Evolutionary conservation across 2,329 filamentous ascomycete genomes (phyloP), one percentile per base, ranked within the genome.

Genomic region (Phoma herbarum): DNA sequence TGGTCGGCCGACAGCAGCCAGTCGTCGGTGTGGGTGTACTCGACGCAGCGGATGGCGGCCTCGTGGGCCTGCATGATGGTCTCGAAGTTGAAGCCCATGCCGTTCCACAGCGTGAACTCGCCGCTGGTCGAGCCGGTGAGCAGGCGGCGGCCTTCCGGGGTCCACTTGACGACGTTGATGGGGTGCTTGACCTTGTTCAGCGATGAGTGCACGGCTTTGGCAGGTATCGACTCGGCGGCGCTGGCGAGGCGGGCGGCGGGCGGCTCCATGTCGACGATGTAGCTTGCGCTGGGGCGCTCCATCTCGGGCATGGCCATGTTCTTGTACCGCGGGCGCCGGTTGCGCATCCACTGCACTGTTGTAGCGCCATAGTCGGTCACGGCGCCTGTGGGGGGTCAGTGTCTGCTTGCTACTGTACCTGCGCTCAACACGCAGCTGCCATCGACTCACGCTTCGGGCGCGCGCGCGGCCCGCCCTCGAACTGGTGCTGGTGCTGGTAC

Each of bases 1-100:
- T 98, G 93, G 74, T 98, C 95, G 52, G 92, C 93, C 8, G 95
- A 98, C 52, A 99, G 86, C 12, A 99, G 84, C 94, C 95, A 99
- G 79, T 99, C 95, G 74, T 97, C 92, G 69, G 91, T 96, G 78
- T 98, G 92, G 2, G 95, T 96, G 82, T 97, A 99, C 64, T 88
- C 87, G 44, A 93, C 83, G 10, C 90, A 89, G 67, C 92, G 87
- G 65, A 97, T 93, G 35, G 92, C 91, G 54, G 89, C 88, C 78
- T 97, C 94, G 77, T 98, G 94, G 37, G 94, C 94, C 77, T 97
- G 93, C 91, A 97, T 97, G 26, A 99, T 97, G 3, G 95, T 98
- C 80, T 99, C 95, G 70, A 99, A 99, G 78, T 99, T 98, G 85
- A 99, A 99, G 23, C 93, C 94, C 42, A 94, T 98, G 63, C 95